Conservation (phyloP, 345 rosid species). For the Ceriops decandra region DNA sequence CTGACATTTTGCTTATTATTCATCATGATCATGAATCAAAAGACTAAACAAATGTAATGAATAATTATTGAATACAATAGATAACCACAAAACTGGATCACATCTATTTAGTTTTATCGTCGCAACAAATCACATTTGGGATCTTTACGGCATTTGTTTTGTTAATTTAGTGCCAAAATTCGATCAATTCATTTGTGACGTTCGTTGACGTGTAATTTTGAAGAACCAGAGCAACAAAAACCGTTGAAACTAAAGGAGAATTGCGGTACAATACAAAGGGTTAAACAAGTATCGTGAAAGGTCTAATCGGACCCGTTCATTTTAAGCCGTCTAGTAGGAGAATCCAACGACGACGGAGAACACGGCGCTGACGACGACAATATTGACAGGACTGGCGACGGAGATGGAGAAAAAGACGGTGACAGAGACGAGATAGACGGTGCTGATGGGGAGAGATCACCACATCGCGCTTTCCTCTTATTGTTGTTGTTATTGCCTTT, state of each 20-base stretch:
- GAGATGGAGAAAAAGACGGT: conserved; percentile 14
- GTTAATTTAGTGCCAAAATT: too few relatives aligned
- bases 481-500: conserved; percentile 17
- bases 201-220: too few relatives aligned
- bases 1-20: too few relatives aligned
- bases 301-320: conserved; percentile 31
- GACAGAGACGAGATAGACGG: conserved; percentile 20
- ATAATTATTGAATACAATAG: too few relatives aligned
- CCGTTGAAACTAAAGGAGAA: conserved; percentile 34
- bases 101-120: too few relatives aligned
- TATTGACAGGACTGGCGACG: conserved; percentile 16
- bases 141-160: too few relatives aligned
- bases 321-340: conserved; percentile 47
- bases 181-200: too few relatives aligned
- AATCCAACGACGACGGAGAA: conserved; percentile 51
- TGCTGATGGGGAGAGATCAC: conserved; percentile 12
- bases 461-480: conserved; percentile 56
- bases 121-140: too few relatives aligned
- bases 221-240: conserved; percentile 24
- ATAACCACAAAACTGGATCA: too few relatives aligned
- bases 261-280: conserved; percentile 14
- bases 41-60: too few relatives aligned
- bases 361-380: conserved; percentile 37
- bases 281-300: not conserved
- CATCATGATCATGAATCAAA: too few relatives aligned